phyloP scores from a whole-genome alignment of 495 filamentous ascomycete species.

The Lasiosphaeria miniovina region DNA sequence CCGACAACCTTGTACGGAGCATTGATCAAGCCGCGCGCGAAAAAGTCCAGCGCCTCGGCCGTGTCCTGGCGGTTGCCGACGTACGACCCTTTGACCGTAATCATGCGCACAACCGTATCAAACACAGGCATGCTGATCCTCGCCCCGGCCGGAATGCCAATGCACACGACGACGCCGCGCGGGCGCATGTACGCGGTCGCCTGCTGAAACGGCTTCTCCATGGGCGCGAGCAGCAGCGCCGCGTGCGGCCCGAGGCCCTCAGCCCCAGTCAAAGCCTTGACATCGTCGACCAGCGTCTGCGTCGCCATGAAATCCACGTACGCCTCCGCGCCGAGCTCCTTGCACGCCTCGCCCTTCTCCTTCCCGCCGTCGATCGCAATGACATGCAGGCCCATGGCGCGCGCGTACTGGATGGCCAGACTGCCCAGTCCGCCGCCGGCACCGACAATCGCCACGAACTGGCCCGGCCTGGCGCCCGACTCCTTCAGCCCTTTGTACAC shows the following conservation, averaged over 20 bases:
- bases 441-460: constrained; percentile 77
- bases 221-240: constrained; percentile 76
- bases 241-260: constrained; percentile 82
- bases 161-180: constrained; percentile 73
- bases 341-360: constrained; percentile 69
- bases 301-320: constrained; percentile 75
- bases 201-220: constrained; percentile 89
- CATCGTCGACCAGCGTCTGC: constrained; percentile 73
- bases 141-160: constrained; percentile 76
- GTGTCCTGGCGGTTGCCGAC: constrained; percentile 84
- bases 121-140: constrained; percentile 79
- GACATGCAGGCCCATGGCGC: constrained; percentile 77
- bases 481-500: constrained; percentile 88
- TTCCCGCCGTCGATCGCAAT: constrained; percentile 77
- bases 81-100: constrained; percentile 85
- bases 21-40: constrained; percentile 72
- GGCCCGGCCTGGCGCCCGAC: constrained; percentile 63
- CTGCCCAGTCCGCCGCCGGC: constrained; percentile 79
- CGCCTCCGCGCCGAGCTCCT: constrained; percentile 60
- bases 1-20: constrained; percentile 79
- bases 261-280: constrained; percentile 66
- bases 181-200: constrained; percentile 75
- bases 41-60: constrained; percentile 84
- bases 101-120: constrained; percentile 75
- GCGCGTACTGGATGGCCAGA: constrained; percentile 76